Evolutionary conservation across 805 yeast genomes (phyloP).

Genomic region (Myxozyma monticola): DNA sequence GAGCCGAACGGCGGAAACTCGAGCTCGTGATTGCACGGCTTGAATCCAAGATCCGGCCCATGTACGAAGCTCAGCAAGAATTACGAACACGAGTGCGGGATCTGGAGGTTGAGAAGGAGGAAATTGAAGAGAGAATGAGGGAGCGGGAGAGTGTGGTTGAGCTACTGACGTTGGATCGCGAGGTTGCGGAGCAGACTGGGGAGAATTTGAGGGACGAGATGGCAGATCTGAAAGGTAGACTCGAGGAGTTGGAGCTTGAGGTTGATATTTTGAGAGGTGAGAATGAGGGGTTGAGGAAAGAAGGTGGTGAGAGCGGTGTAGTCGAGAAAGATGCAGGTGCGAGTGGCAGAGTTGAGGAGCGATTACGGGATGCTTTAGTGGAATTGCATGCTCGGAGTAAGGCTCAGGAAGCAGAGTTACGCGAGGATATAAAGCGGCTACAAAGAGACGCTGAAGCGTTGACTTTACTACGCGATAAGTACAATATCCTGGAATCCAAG

Average conservation of each 20-base stretch:
- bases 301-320: background rate
- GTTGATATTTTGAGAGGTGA: constrained; percentile 36
- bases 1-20: constrained; percentile 32
- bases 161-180: constrained; percentile 39
- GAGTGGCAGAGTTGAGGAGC: too few relatives aligned
- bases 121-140: constrained; percentile 26
- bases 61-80: constrained; percentile 36
- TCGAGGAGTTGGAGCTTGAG: constrained; percentile 34
- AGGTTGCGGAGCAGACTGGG: constrained; percentile 41
- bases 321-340: constrained; percentile 40
- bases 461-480: constrained; percentile 5
- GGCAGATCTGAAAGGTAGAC: constrained; percentile 21
- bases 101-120: constrained; percentile 27
- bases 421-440: constrained; percentile 27
- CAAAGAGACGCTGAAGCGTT: constrained; percentile 20
- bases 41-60: constrained; percentile 36
- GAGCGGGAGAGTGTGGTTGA: constrained; percentile 37
- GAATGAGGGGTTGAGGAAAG: constrained; percentile 18
- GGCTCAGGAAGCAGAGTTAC: constrained; percentile 30
- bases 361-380: constrained; percentile 49
- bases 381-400: constrained; percentile 38
- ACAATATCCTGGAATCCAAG: constrained; percentile 8
- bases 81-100: constrained; percentile 28
- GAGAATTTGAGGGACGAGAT: constrained; percentile 35
- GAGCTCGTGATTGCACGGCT: constrained; percentile 35